Evolutionary conservation across 768 basidiomycete species (phyloP), one percentile per base, ranked within the genome.

Genomic region (Krasilnikovozyma curviuscula): DNA sequence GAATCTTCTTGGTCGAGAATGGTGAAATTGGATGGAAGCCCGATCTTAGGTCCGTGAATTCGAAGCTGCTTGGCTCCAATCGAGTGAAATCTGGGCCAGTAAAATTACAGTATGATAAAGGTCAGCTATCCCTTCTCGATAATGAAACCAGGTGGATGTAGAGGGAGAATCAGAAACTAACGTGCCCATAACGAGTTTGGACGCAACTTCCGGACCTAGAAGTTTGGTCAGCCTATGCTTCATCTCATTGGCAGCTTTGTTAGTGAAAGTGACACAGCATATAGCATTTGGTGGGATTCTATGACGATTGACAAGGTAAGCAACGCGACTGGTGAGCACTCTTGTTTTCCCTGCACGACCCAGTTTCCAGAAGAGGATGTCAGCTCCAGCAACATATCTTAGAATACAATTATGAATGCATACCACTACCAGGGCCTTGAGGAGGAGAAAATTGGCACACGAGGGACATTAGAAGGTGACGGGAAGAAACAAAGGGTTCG

Each of bases 171-270:
- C 49, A 16, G 8, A 43, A 38, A 52, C 46, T 28, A 55, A 64
- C 49, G 58, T 55, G 60, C 71, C 71, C 46, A 72, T 63, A 5
- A 69, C 56, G 21, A 88, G 67, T 32, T 69, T 65, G 10, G 67
- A 63, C 0, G 76, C 77, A 2, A 57, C 58, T 24, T 71, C 62
- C 32, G 73, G 70, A 4, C 83, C 84, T 30, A 91, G 70, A 3
- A 86, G 64, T 51, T 71, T 73, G 18, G 66, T 64, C 27, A 91
- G 66, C 3, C 85, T 71, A 43, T 74, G 70, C 44, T 73, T 71
- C 83, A 88, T 85, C 66, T 88, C 85, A 51, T 75, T 78, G 1
- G 84, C 83, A 14, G 84, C 83, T 63, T 84, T 84, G 66, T 85
- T 85, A 9, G 84, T 86, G 62, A 88, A 91, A 0, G 75, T 91